Percentiles rank a stretch among this genome's conserved stretches.
These are phyloP conservation scores for Claviceps maximensis DNA, from an alignment of 2,329 filamentous ascomycete genomes.

Conservation along the genomic window DNA sequence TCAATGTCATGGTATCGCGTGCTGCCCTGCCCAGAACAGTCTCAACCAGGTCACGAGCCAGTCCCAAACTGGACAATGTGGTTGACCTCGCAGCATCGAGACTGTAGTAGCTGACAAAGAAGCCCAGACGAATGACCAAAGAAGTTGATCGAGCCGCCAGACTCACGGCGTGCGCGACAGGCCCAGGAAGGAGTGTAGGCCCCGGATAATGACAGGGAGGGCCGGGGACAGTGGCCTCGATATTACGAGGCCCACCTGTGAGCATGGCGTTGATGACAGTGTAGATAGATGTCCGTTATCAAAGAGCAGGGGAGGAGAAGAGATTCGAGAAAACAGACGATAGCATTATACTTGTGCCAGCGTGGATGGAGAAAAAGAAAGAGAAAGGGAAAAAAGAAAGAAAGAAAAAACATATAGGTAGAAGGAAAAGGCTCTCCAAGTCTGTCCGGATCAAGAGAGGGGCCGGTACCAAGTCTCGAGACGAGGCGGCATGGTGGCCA, in stretches of 20 bases:
- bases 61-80: conserved; percentile 42
- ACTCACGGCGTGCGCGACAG: conserved; percentile 46
- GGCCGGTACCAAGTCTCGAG: not conserved
- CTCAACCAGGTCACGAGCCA: conserved; percentile 41
- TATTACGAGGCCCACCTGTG: not conserved
- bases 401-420: too few species aligned
- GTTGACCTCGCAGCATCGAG: conserved; percentile 42
- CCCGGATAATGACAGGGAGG: conserved; percentile 12
- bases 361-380: not conserved
- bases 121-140: conserved; percentile 40
- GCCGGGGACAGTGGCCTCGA: conserved; percentile 9
- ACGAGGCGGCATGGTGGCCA: not conserved
- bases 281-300: not conserved
- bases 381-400: not conserved
- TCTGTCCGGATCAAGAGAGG: not conserved
- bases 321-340: not conserved
- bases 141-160: conserved; percentile 47
- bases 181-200: conserved; percentile 41
- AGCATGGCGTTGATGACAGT: not conserved
- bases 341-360: conserved; percentile 1
- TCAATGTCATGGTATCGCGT: conserved; percentile 32
- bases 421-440: not conserved
- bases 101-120: conserved; percentile 36
- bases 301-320: not conserved
- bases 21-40: conserved; percentile 39